Evolutionary conservation across 2,329 filamentous ascomycete genomes (phyloP), one percentile per base, ranked within the genome.

Genomic region (Trichoderma atroviride): DNA sequence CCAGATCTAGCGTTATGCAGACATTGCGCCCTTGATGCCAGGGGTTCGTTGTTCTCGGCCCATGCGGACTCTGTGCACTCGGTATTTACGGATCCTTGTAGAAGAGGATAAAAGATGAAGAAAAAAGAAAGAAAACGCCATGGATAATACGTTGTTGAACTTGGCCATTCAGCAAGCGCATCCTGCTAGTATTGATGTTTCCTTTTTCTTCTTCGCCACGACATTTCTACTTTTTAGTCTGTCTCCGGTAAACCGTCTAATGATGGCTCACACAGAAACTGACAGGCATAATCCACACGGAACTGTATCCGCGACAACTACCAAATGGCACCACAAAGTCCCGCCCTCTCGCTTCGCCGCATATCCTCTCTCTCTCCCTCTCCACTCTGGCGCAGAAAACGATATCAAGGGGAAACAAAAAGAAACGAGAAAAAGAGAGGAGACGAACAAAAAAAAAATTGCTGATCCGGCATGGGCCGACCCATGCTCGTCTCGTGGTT

Each of bases 391-490:
- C 19, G 5, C 6, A n/a, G 40, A 43, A 9, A 19, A 5, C 6
- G 40, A n/a, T 10, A n/a, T 10, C 40, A n/a, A 43, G 16, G 40
- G 19, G 6, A 43, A 50, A 24, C n/a, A 24, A 50, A 24, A 50
- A 24, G 43, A 2, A n/a, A 50, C n/a, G 47, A 33, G 5, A 33
- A 14, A n/a, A 33, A 33, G 13, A 43, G 13, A 22, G 5, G n/a
- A 22, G 14, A 43, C 14, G 7, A 43, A 2, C 11, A 31, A 14
- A 31, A 13, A 50, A 52, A 62, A 35, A 35, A 37, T 2, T 31
- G 61, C 50, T 55, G 33, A 56, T 55, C 61, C 61, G 61, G 61
- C 47, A 14, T 64, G 50, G 22, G 50, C 61, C 50, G 61, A 52
- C 33, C 61, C 50, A 55, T 64, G 50, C 14, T 22, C n/a, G 29